Conservation (phyloP, 1,284 basidiomycete species). For the Microbotryum violaceum region DNA sequence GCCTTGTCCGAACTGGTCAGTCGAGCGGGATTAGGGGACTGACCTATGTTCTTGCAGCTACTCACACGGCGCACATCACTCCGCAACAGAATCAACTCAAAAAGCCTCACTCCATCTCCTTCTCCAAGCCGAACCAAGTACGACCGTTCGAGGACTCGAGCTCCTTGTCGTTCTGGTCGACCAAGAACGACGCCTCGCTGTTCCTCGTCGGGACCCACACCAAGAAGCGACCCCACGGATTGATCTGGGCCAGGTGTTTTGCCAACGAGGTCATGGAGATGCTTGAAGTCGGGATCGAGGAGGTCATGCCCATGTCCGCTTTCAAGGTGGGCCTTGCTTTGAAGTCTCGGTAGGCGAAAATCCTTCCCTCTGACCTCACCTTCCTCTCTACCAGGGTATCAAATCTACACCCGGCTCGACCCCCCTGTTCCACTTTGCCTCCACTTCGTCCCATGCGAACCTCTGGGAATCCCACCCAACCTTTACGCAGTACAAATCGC, state of each 20-base stretch:
- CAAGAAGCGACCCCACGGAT: constrained; percentile 87
- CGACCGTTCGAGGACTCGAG: constrained; percentile 78
- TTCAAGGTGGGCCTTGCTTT: constrained; percentile 60
- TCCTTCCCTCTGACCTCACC: background rate
- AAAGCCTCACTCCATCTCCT: constrained; percentile 78
- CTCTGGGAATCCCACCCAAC: constrained; percentile 86
- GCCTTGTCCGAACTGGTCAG: constrained; percentile 84
- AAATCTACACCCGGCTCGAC: constrained; percentile 87
- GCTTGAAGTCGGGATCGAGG: constrained; percentile 84
- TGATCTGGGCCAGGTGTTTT: constrained; percentile 82
- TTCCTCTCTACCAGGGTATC: constrained; percentile 51
- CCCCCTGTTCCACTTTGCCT: constrained; percentile 92
- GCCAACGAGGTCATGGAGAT: constrained; percentile 85
- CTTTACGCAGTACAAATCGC: constrained; percentile 83
- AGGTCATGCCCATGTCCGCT: constrained; percentile 65
- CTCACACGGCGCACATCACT: background rate
- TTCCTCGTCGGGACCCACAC: constrained; percentile 86
- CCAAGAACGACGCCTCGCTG: constrained; percentile 89
- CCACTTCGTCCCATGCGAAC: constrained; percentile 44
- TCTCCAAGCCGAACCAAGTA: constrained; percentile 76
- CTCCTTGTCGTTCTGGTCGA: constrained; percentile 84
- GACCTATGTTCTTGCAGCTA: background rate
- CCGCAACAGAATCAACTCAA: constrained; percentile 73
- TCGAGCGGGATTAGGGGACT: constrained; percentile 13
- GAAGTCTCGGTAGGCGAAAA: too few relatives aligned